Conservation (phyloP, 2,329 filamentous ascomycete species). For the Diaporthe vaccinii region DNA sequence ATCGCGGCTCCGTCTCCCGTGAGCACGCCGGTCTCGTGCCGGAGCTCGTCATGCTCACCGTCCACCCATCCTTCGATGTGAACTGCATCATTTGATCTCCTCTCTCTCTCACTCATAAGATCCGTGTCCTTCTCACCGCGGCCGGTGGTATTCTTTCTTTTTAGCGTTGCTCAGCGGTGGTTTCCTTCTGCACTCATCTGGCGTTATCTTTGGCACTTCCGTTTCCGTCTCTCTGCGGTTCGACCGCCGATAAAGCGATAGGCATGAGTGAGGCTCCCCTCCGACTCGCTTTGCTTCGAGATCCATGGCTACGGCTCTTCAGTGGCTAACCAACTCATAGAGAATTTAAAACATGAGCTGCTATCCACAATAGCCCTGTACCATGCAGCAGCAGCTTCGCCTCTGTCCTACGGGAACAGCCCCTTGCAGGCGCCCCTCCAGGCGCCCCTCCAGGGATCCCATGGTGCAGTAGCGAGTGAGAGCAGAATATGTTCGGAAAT, state of each 20-base stretch:
- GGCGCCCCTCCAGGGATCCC: conserved; percentile 35
- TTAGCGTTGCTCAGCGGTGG: not conserved
- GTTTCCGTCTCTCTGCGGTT: conserved; percentile 2
- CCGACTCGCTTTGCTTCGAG: not conserved
- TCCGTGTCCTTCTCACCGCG: not conserved
- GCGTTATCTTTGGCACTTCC: conserved; percentile 15
- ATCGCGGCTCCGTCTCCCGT: conserved; percentile 19
- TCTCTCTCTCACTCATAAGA: not conserved
- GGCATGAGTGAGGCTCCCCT: conserved; percentile 36
- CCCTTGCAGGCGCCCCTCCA: conserved; percentile 19
- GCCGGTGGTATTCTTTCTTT: not conserved
- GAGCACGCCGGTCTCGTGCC: conserved; percentile 28
- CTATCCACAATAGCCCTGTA: conserved; percentile 28
- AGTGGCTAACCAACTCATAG: conserved; percentile 5
- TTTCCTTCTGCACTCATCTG: not conserved
- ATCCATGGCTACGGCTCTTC: accelerated
- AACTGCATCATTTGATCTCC: conserved; percentile 2
- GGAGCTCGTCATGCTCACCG: conserved; percentile 8
- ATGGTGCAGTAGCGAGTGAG: conserved; percentile 79
- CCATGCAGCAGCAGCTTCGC: conserved; percentile 16
- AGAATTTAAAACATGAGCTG: conserved; percentile 14
- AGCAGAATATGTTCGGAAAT: conserved; percentile 77
- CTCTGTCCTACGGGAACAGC: conserved; percentile 14
- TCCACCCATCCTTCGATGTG: not conserved
- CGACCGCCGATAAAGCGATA: conserved; percentile 9